Conservation (phyloP, 305 asterid species). For the Galium porrigens region DNA sequence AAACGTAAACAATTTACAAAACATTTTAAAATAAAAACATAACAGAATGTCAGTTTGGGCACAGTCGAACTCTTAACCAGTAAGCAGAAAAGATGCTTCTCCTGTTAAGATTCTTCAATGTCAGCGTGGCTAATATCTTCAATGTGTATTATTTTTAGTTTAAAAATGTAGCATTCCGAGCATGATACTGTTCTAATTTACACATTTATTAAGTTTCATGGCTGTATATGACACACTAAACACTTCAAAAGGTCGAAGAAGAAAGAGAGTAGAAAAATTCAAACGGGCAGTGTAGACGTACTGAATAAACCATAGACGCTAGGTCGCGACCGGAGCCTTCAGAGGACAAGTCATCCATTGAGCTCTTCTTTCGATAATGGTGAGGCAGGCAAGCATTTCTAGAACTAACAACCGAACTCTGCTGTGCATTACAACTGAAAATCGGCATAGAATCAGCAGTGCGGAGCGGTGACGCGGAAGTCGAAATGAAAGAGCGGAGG, state of each 20-base stretch:
- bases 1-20: background rate
- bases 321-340: conserved; percentile 27
- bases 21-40: background rate
- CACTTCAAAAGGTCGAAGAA: background rate
- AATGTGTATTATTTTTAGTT: background rate
- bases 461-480: conserved; percentile 4
- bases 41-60: background rate
- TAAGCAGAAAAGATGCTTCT: background rate
- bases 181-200: no score
- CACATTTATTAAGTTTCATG: background rate
- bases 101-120: background rate
- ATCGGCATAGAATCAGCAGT: conserved; percentile 18
- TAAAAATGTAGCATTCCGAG: no score
- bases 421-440: conserved; percentile 7
- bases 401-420: conserved; percentile 20
- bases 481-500: conserved; percentile 25
- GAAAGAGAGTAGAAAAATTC: background rate
- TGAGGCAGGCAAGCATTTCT: conserved; percentile 32
- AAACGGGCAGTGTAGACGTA: conserved; percentile 20
- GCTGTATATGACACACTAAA: background rate
- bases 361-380: conserved; percentile 23
- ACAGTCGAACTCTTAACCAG: background rate
- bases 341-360: conserved; percentile 24
- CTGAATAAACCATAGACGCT: conserved; percentile 30
- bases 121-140: background rate